Percentiles rank a stretch among this genome's conserved stretches.
Evolutionary conservation across 345 rosid genomes (phyloP).

Genomic region (Salix koriyanagi): DNA sequence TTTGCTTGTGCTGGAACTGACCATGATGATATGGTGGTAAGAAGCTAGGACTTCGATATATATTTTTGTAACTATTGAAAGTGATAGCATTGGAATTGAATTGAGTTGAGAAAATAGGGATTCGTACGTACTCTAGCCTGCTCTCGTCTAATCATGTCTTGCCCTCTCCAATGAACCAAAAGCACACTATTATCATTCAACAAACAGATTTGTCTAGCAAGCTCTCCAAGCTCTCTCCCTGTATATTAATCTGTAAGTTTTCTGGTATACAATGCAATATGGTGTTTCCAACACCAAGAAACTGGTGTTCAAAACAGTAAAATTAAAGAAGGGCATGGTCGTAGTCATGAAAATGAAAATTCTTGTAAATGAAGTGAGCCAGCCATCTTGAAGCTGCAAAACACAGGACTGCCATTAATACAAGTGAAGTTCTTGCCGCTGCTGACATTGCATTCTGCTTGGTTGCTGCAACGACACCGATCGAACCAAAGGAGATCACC

Average conservation of each 20-base stretch:
- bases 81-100: neutral
- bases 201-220: no score
- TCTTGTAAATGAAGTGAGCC: conserved; percentile 65
- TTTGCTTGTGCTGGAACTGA: no score
- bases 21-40: no score
- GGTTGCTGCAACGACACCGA: conserved; percentile 53
- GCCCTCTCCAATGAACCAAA: no score
- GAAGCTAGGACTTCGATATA: no score
- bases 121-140: no score
- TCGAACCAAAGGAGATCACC: conserved; percentile 42
- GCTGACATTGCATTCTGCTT: conserved; percentile 44
- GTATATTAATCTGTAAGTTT: no score
- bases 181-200: no score
- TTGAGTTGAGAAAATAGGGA: no score
- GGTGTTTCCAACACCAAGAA: neutral
- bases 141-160: no score
- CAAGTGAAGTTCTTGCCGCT: conserved; percentile 36
- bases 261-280: neutral
- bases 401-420: conserved; percentile 45
- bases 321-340: conserved; percentile 50
- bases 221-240: no score
- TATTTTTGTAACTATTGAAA: no score
- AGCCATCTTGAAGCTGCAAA: conserved; percentile 74
- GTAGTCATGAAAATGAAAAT: conserved; percentile 69
- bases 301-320: neutral